Evolutionary conservation across 257 asterid genomes (phyloP), one percentile per base, ranked within the genome.

Genomic region (Solanum paucissectum): DNA sequence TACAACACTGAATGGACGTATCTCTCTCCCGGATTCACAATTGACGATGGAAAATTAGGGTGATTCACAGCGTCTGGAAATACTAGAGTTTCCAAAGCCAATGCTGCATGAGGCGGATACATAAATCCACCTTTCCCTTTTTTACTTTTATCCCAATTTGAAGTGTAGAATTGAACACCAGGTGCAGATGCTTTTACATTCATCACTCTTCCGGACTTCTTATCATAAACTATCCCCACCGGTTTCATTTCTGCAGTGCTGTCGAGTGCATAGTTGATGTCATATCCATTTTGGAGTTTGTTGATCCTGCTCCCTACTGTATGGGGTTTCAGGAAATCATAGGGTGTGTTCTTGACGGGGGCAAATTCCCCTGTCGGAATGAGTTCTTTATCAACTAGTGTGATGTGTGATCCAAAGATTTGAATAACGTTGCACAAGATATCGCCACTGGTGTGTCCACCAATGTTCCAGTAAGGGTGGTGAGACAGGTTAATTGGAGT

Each of bases 51-150:
- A 60, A 97, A 97, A 52, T 87, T 92, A 0, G 95, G 95, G 25
- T 94, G 98, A 90, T 97, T 97, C 40, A 95, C 98, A 0, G 98
- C 87, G 58, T 97, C 98, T 0, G 98, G 98, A 72, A 97, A 97
- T 2, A 98, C 98, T 62, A 94, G 99, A 64, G 98, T 97, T 91
- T 97, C 99, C 83, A 89, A 83, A 83, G 66, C 14, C 62, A 83
- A 73, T 12, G 87, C 91, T 9, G 88, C 27, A 20, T 83, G 69
- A 73, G 86, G 75, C 23, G 37, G 82, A 62, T 83, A 89, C 18
- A 83, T 32, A 13, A 37, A 27, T 40, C 89, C 91, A 42, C 87
- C 88, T 83, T 89, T 89, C 9, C 89, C 91, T 64, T 32, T 60
- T 4, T 20, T 46, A 83, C 69, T 58, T 3, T 68, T 79, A 12